Conservation (phyloP, 225 moss, liverwort and hornwort genomes). For the Antitrichia curtipendula region DNA sequence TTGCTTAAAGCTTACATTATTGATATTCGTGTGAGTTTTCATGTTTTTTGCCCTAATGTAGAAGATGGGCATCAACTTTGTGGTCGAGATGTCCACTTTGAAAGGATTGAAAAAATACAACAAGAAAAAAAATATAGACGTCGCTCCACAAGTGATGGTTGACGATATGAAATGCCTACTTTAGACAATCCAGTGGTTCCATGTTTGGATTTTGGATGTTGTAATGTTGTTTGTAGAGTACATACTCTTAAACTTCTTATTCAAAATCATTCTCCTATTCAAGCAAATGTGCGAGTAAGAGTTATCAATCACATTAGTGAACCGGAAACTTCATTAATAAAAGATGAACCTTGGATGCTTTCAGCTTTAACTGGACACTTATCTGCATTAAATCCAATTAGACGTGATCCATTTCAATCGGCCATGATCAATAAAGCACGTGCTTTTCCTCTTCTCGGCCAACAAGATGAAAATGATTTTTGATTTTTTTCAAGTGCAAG, state of each 20-base stretch:
- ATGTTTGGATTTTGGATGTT: slow-evolving; percentile 71
- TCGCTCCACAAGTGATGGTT: neutral
- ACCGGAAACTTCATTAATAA: slow-evolving; percentile 34
- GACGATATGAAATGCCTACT: neutral
- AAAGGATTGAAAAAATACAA: slow-evolving; percentile 16
- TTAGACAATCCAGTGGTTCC: slow-evolving; percentile 41
- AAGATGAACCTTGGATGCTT: slow-evolving; percentile 70
- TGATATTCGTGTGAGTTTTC: slow-evolving; percentile 65
- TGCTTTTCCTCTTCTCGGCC: slow-evolving; percentile 16
- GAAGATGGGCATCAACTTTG: slow-evolving; percentile 48
- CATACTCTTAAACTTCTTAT: slow-evolving; percentile 63
- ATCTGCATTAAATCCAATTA: slow-evolving; percentile 46
- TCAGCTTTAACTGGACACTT: slow-evolving; percentile 65
- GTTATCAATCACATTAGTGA: slow-evolving; percentile 49
- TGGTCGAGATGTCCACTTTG: slow-evolving; percentile 18
- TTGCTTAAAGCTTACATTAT: slow-evolving; percentile 54
- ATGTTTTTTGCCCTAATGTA: slow-evolving; percentile 29
- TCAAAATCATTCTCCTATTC: slow-evolving; percentile 63
- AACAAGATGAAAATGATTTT: slow-evolving; percentile 46
- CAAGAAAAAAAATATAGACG: neutral
- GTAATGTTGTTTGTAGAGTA: slow-evolving; percentile 44
- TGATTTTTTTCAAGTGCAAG: slow-evolving; percentile 62
- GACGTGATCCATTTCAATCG: slow-evolving; percentile 51
- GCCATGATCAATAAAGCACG: slow-evolving; percentile 9
- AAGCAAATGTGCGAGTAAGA: slow-evolving; percentile 23